These are phyloP conservation scores for Debaryomyces fabryi DNA, from an alignment of 1,139 yeast genomes.

Conservation along the genomic window DNA sequence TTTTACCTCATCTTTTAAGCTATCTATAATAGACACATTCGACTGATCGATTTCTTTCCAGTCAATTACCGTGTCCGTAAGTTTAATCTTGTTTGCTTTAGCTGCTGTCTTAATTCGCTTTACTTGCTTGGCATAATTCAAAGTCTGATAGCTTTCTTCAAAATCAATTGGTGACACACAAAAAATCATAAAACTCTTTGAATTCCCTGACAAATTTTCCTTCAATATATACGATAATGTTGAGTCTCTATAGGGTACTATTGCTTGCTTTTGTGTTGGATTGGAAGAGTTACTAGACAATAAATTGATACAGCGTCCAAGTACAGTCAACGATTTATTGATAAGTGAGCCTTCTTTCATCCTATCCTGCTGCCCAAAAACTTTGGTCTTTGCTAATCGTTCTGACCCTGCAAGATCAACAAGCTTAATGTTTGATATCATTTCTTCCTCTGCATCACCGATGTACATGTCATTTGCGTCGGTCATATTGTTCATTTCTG, in stretches of 20 bases:
- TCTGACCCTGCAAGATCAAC: conserved; percentile 88
- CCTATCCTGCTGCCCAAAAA: conserved; percentile 59
- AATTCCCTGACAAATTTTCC: conserved; percentile 74
- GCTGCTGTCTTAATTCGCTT: conserved; percentile 70
- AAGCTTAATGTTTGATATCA: conserved; percentile 60
- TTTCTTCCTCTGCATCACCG: conserved; percentile 57
- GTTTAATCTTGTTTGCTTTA: conserved; percentile 40
- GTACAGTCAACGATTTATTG: conserved; percentile 72
- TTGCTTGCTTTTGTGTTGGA: conserved; percentile 23
- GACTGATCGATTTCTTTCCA: conserved; percentile 32
- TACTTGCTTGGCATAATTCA: conserved; percentile 76
- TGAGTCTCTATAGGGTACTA: conserved; percentile 76
- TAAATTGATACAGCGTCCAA: conserved; percentile 73
- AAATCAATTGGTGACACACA: conserved; percentile 75
- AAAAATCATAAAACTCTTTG: conserved; percentile 75
- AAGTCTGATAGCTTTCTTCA: conserved; percentile 73
- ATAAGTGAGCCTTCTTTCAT: conserved; percentile 75
- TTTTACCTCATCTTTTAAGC: conserved; percentile 35
- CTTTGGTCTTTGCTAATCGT: conserved; percentile 63
- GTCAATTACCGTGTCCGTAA: conserved; percentile 32
- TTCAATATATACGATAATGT: conserved; percentile 70
- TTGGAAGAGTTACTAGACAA: conserved; percentile 39
- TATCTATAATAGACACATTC: conserved; percentile 34
- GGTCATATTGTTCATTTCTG: conserved; percentile 14
- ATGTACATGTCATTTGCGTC: conserved; percentile 26